Evolutionary conservation across 2,329 filamentous ascomycete genomes (phyloP), one percentile per base, ranked within the genome.

Genomic region (Trichoderma sp.): DNA sequence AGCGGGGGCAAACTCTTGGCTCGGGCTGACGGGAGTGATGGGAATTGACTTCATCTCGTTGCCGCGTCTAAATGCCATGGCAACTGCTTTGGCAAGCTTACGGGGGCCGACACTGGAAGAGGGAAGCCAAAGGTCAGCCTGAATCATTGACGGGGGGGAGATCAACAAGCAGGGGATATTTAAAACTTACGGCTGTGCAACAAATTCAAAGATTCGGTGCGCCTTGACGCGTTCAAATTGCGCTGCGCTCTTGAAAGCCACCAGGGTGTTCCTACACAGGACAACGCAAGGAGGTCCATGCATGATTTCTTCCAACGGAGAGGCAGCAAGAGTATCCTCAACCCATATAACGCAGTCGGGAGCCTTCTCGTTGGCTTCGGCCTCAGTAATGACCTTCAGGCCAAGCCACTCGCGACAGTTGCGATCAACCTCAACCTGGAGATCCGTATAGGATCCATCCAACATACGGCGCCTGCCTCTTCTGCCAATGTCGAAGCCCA

Each of bases 181-280:
- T 21, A 33, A 70, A 47, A 70, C 79, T 72, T 70, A 79, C 77
- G 81, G 80, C 59, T 80, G 80, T 3, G 79, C 79, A 31, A 81
- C 76, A 55, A 79, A 81, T 64, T 81, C 80, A 10, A 80, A 75
- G 13, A 80, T 70, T 10, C 74, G 72, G 37, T 61, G 59, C 10
- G 70, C 68, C 53, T 72, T 68, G 11, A 68, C 59, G 21, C 43
- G 35, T 19, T 68, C 69, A 56, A 68, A 70, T 19, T 68, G 49
- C 31, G 65, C 65, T 10, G 69, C 69, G 47, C 59, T 70, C 65
- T 73, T 72, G 19, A 78, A 77, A 0, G 78, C 79, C 8, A 75
- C 73, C 3, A 78, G 57, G 0, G 76, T 74, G 64, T 78, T 77
- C n/a, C 71, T 72, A 55, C 79, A 81, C 4, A 81, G 71, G 6